A percentile compares a stretch with the other conserved stretches of the same genome.
Conservation (phyloP, 306 rosid species). For the Pterocarpus santalinus region DNA sequence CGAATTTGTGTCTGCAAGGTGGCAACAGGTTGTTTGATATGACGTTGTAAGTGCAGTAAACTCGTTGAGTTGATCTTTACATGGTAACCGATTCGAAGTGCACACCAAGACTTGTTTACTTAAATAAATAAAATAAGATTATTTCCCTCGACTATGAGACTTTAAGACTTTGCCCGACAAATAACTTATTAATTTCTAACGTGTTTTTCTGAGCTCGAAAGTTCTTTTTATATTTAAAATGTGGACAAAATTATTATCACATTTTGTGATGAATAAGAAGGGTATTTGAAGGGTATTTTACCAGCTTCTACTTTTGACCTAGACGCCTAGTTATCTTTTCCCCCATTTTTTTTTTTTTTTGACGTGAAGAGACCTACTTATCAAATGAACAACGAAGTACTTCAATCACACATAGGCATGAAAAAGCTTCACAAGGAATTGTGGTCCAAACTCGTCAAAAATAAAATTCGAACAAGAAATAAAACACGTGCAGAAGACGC, state of each 20-base stretch:
- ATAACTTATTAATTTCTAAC: slow-evolving; percentile 5
- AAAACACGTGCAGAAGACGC: background rate
- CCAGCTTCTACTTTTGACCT: background rate
- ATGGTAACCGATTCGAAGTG: slow-evolving; percentile 46
- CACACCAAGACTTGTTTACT: slow-evolving; percentile 39
- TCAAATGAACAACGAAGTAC: too few species aligned
- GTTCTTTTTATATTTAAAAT: background rate
- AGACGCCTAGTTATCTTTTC: too few species aligned
- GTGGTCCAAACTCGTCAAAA: background rate
- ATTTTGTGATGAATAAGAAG: background rate
- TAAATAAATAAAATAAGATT: background rate
- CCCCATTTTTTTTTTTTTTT: too few species aligned
- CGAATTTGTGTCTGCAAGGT: slow-evolving; percentile 38
- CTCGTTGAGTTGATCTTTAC: slow-evolving; percentile 1
- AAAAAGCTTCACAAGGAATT: background rate
- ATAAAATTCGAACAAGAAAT: background rate
- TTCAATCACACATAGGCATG: too few species aligned
- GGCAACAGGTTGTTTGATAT: slow-evolving; percentile 46
- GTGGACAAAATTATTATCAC: background rate
- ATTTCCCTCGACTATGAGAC: background rate
- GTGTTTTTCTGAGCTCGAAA: background rate
- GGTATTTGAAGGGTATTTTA: background rate
- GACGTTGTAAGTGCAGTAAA: slow-evolving; percentile 15
- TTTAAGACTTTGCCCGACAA: slow-evolving; percentile 3
- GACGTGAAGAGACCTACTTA: too few species aligned